Percentiles rank a stretch among this genome's conserved stretches.
phyloP scores from a whole-genome alignment of 139 green algal species.

The Chlorella sp. region DNA sequence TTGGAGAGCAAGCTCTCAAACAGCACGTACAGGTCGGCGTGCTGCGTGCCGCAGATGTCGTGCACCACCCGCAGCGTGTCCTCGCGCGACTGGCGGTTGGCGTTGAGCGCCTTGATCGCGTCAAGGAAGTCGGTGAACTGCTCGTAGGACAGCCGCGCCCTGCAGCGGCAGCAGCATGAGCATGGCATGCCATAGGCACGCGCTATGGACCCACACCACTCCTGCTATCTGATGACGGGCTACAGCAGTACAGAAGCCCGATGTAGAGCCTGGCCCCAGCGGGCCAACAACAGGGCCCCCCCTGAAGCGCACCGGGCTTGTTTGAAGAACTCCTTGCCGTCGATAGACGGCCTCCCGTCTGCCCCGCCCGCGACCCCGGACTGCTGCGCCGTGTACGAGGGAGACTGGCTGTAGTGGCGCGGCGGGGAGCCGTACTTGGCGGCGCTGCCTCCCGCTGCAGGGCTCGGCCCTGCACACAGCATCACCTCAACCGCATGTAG shows the following conservation, averaged over 20 bases:
- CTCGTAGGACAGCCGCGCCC: slow-evolving; percentile 60
- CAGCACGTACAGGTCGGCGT: slow-evolving; percentile 58
- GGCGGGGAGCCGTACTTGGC: background rate
- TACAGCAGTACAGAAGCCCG: background rate
- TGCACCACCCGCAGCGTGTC: slow-evolving; percentile 45
- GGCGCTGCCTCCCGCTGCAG: too few relatives aligned
- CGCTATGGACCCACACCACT: too few relatives aligned
- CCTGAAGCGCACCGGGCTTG: slow-evolving; percentile 47
- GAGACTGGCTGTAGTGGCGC: background rate
- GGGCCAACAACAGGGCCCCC: too few relatives aligned
- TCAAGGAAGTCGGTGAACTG: slow-evolving; percentile 64
- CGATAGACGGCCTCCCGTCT: slow-evolving; percentile 21
- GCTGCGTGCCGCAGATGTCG: slow-evolving; percentile 33
- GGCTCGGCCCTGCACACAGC: too few relatives aligned
- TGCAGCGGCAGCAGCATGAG: slow-evolving; percentile 8
- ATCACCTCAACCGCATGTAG: too few relatives aligned
- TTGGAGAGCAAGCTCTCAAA: slow-evolving; percentile 48
- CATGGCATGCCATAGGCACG: too few relatives aligned
- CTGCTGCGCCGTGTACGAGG: background rate
- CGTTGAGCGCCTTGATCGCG: slow-evolving; percentile 73
- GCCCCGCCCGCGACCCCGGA: too few relatives aligned
- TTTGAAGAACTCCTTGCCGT: slow-evolving; percentile 62
- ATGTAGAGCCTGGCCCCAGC: too few relatives aligned
- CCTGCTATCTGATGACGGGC: background rate
- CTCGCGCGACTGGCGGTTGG: slow-evolving; percentile 50